These are phyloP conservation scores for Epichloe aotearoae DNA, from an alignment of 2,329 filamentous ascomycete genomes.

Conservation along the genomic window DNA sequence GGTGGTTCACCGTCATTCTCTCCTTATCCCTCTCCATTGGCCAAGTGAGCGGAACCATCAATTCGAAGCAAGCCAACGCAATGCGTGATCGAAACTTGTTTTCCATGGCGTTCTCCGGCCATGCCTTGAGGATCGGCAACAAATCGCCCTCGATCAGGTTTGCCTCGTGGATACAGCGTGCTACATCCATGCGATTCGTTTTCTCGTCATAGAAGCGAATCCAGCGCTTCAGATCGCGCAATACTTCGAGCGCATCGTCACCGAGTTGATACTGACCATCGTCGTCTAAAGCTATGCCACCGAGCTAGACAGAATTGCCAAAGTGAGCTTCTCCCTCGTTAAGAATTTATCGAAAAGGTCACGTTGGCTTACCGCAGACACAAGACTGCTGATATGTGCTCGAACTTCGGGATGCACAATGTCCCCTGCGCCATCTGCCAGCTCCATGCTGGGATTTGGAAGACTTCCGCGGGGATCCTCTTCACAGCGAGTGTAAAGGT, in stretches of 20 bases:
- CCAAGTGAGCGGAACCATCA: slow-evolving; percentile 90
- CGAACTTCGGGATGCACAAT: slow-evolving; percentile 84
- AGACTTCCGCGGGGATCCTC: background rate
- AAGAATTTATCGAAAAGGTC: slow-evolving; percentile 5
- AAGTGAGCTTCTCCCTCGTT: background rate
- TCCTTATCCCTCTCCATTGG: slow-evolving; percentile 68
- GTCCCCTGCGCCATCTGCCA: slow-evolving; percentile 36
- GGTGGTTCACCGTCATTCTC: slow-evolving; percentile 83
- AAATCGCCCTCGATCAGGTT: slow-evolving; percentile 87
- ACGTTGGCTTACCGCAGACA: slow-evolving; percentile 62
- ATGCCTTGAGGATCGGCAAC: slow-evolving; percentile 73
- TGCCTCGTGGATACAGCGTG: slow-evolving; percentile 79
- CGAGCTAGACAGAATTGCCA: slow-evolving; percentile 44
- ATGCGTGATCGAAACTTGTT: slow-evolving; percentile 67
- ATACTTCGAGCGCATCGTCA: slow-evolving; percentile 81
- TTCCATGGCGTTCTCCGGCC: slow-evolving; percentile 59
- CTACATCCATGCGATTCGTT: slow-evolving; percentile 86
- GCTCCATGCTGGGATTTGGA: slow-evolving; percentile 33
- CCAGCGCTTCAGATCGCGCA: slow-evolving; percentile 93
- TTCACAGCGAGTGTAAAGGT: background rate
- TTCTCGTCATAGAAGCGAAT: slow-evolving; percentile 90
- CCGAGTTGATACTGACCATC: slow-evolving; percentile 78
- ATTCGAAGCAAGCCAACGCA: slow-evolving; percentile 74
- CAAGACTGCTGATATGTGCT: slow-evolving; percentile 84
- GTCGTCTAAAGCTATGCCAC: slow-evolving; percentile 66